Percentiles rank a stretch among this genome's conserved stretches.
phyloP scores from a whole-genome alignment of 2,329 filamentous ascomycete species.

The Aspergillus ibericus region DNA sequence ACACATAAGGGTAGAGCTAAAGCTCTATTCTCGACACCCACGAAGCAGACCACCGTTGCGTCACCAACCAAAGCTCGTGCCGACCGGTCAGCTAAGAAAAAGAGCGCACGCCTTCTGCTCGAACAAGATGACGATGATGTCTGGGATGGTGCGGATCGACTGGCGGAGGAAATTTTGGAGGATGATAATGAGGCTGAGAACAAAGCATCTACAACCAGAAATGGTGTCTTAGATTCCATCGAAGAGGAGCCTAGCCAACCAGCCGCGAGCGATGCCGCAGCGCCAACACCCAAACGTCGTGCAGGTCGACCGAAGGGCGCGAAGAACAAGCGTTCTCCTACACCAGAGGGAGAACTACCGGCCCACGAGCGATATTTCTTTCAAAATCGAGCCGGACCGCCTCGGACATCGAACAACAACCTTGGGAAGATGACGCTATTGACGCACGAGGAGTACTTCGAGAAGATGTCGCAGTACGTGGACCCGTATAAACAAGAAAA shows the following conservation, averaged over 20 bases:
- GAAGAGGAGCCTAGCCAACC: constrained; percentile 36
- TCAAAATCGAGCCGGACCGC: constrained; percentile 78
- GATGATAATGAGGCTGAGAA: constrained; percentile 36
- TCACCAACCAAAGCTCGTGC: constrained; percentile 68
- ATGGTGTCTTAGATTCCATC: constrained; percentile 31
- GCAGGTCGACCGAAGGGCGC: constrained; percentile 57
- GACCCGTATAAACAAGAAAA: constrained; percentile 72
- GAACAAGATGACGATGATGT: constrained; percentile 68
- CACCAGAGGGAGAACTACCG: constrained; percentile 77
- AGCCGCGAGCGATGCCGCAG: constrained; percentile 43
- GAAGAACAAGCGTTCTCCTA: constrained; percentile 67
- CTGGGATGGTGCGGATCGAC: constrained; percentile 64
- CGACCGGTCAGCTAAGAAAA: constrained; percentile 81
- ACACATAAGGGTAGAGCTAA: constrained; percentile 39
- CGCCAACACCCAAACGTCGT: constrained; percentile 55
- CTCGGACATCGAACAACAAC: constrained; percentile 85
- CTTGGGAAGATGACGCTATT: constrained; percentile 73
- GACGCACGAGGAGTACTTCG: constrained; percentile 90
- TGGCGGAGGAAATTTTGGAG: constrained; percentile 68
- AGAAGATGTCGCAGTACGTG: constrained; percentile 60
- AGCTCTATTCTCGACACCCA: constrained; percentile 44
- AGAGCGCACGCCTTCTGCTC: constrained; percentile 76
- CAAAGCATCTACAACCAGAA: constrained; percentile 22
- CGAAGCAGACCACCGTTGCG: constrained; percentile 28
- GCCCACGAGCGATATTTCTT: constrained; percentile 91